Base-by-base conservation (phyloP, 192 early-diverging fungal species). In the Coemansia erecta region DNA sequence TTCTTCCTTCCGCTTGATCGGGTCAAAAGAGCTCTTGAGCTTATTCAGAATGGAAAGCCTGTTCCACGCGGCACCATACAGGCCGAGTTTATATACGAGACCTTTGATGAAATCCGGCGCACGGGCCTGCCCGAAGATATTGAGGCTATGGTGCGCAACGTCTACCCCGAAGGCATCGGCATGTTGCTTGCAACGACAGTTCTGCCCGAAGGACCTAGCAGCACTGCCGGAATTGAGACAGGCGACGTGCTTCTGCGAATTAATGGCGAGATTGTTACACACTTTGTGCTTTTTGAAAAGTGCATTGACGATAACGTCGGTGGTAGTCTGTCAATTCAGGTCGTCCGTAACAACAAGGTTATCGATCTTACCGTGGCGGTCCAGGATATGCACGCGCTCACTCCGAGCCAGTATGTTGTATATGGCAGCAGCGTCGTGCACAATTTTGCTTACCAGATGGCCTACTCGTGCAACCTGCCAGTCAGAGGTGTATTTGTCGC, bases 381-480 rank as follows among this genome's bases (percentile, higher is more conserved):
- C 2, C 83, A 92, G 65, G 86, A 92, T 61, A 66, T 92, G 54
- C 87, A 90, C 58, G 73, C 77, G 3, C 85, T 92, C 31, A 93
- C 94, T 5, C 93, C 94, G 1, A 85, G 90, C 58, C 80, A 87
- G 28, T 92, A 89, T 73, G 85, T 97, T 1, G 87, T 92, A 53
- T 84, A 94, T 41, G 94, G 94, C 49, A 93, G 93, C 46, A 89
- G 84, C 28, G 84, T 89, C 49, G 81, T 91, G 17, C 82, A 91
- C 63, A 81, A 89, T 46, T 66, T 92, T 23, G 88, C 87, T 8
- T 91, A 88, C 58, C 88, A 91, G 58, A 68, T 92, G n/a, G 90
- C 90, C 0, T 83, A 87, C 61, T 80, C 80, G 9, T 87, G 87
- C 64, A 81, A 82, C 4, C 74, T 86, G 22, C 88, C 90, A 14